These are phyloP conservation scores for Quercus lobata DNA, from an alignment of 331 rosid genomes.

Conservation along the genomic window DNA sequence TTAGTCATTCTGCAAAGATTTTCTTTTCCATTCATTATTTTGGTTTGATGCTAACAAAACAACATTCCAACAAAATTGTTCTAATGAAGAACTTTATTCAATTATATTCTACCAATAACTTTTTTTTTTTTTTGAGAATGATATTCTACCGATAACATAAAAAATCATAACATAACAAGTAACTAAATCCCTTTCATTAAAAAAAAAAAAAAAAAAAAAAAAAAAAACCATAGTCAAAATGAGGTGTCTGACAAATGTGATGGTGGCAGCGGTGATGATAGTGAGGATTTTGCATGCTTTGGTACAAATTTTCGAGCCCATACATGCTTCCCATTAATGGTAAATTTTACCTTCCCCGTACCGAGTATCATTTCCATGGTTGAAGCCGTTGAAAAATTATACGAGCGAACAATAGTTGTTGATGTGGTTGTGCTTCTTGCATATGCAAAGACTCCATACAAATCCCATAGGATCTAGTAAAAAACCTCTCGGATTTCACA, in stretches of 20 bases:
- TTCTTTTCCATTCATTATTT: neutral
- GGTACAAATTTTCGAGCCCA: slow-evolving; percentile 77
- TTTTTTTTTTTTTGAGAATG: too few species aligned
- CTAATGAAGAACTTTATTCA: neutral
- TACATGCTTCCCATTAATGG: slow-evolving; percentile 69
- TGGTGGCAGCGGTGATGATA: neutral
- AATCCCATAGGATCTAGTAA: slow-evolving; percentile 36
- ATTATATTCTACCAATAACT: neutral
- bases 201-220: neutral
- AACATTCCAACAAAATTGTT: neutral
- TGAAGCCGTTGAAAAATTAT: slow-evolving; percentile 34
- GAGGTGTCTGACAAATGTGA: slow-evolving; percentile 1
- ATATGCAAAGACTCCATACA: slow-evolving; percentile 55
- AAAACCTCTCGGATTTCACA: slow-evolving; percentile 52
- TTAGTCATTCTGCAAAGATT: neutral
- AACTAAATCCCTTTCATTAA: neutral
- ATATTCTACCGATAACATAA: neutral
- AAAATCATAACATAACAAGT: neutral
- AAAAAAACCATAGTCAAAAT: neutral
- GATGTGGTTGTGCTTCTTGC: slow-evolving; percentile 44
- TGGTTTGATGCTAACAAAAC: neutral
- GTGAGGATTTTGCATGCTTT: slow-evolving; percentile 1
- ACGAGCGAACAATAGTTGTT: slow-evolving; percentile 62
- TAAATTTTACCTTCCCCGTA: slow-evolving; percentile 39
- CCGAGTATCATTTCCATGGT: slow-evolving; percentile 54